These are phyloP conservation scores for Apiospora phragmitis DNA, from an alignment of 2,329 filamentous ascomycete genomes.

Conservation along the genomic window DNA sequence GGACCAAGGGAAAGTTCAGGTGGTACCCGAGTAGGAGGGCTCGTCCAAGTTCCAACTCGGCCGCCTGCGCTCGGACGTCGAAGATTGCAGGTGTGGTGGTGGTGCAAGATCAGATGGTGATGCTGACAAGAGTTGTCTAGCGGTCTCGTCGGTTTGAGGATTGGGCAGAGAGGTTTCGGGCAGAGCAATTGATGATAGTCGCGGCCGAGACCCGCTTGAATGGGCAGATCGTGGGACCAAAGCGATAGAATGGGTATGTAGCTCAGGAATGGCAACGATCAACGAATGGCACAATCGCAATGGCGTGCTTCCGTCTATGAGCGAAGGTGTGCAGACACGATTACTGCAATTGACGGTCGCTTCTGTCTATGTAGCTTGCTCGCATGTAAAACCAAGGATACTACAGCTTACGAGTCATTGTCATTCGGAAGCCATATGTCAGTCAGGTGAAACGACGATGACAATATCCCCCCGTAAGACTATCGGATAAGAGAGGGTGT, in stretches of 20 bases:
- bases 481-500: not conserved
- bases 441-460: conserved; percentile 4
- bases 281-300: not conserved
- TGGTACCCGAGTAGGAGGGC: not conserved
- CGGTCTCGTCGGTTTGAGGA: conserved; percentile 1
- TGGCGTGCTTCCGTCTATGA: not conserved
- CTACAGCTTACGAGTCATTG: conserved; percentile 1
- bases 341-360: not conserved
- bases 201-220: not conserved
- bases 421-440: not conserved
- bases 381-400: not conserved
- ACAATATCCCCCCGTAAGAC: not conserved
- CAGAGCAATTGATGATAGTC: not conserved
- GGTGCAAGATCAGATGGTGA: not conserved
- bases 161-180: not conserved
- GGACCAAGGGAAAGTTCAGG: not conserved
- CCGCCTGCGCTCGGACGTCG: not conserved
- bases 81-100: not conserved
- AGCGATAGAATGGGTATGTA: not conserved
- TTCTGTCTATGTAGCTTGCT: conserved; percentile 2
- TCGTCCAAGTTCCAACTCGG: not conserved
- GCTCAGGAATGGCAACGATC: not conserved
- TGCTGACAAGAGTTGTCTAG: not conserved
- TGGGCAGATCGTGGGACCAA: not conserved
- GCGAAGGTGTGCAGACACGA: not conserved